Percentiles rank a stretch among this genome's conserved stretches.
Conservation (phyloP, 371 early-diverging fungal genomes). For the Mucor irregularis region DNA sequence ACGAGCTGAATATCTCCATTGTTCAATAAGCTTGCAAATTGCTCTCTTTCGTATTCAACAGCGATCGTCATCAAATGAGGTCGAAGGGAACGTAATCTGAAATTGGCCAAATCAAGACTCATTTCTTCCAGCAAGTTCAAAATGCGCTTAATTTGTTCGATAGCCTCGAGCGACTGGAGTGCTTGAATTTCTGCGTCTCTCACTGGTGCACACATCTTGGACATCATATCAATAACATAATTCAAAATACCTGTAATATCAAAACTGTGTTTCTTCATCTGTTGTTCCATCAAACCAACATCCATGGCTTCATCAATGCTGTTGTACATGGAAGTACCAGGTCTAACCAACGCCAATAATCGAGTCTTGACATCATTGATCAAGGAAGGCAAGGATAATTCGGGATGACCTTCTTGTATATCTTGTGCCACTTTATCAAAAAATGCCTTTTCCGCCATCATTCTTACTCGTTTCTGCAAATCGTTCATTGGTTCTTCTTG, state of each 20-base stretch:
- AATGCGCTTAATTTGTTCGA: constrained; percentile 7
- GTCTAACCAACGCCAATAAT: constrained; percentile 40
- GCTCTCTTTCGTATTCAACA: constrained; percentile 67
- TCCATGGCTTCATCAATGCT: constrained; percentile 65
- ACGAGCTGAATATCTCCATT: constrained; percentile 45
- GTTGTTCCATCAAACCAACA: constrained; percentile 56
- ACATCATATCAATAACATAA: constrained; percentile 57
- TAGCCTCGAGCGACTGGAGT: constrained; percentile 14
- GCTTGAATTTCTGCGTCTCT: constrained; percentile 63
- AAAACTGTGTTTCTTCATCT: constrained; percentile 48
- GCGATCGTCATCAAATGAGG: constrained; percentile 66
- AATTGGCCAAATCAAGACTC: constrained; percentile 78
- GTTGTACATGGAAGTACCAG: constrained; percentile 26
- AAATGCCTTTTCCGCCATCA: constrained; percentile 64
- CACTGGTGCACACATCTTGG: constrained; percentile 74
- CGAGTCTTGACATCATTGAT: constrained; percentile 57
- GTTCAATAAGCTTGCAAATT: constrained; percentile 57
- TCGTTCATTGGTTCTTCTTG: constrained; percentile 19
- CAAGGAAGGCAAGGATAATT: constrained; percentile 42
- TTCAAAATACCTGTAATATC: constrained; percentile 43
- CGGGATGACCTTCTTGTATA: constrained; percentile 43
- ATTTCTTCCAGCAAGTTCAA: constrained; percentile 61
- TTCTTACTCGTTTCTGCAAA: constrained; percentile 57
- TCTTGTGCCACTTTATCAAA: constrained; percentile 61
- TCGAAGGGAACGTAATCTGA: constrained; percentile 58